A percentile compares a stretch with the other conserved stretches of the same genome.
Evolutionary conservation across 805 yeast genomes (phyloP).

Genomic region (Yarrowia sp.): DNA sequence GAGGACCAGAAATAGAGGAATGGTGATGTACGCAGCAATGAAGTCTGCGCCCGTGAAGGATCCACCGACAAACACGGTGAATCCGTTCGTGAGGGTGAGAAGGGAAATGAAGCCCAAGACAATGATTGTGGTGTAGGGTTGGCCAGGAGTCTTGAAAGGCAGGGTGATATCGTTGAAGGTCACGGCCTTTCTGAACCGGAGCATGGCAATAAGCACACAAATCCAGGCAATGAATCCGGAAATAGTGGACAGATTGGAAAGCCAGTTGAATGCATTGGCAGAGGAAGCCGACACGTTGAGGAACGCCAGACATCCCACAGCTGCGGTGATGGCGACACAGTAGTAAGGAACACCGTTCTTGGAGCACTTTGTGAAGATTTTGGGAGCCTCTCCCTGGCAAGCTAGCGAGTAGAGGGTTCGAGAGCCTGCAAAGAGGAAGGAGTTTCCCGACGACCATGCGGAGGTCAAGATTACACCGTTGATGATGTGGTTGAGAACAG

Average conservation of each 20-base stretch:
- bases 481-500: constrained; percentile 59
- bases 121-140: constrained; percentile 65
- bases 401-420: constrained; percentile 64
- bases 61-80: constrained; percentile 64
- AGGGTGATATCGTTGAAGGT: constrained; percentile 58
- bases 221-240: constrained; percentile 74
- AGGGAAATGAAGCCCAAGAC: constrained; percentile 59
- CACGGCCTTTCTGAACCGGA: constrained; percentile 71
- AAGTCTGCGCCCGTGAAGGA: constrained; percentile 63
- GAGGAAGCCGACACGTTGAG: constrained; percentile 65
- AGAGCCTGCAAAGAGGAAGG: constrained; percentile 66
- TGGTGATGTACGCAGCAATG: constrained; percentile 73
- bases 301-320: constrained; percentile 69
- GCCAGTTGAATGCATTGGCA: constrained; percentile 66
- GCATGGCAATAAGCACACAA: constrained; percentile 59
- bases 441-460: constrained; percentile 64
- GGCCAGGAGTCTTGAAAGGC: constrained; percentile 62
- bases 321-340: constrained; percentile 69
- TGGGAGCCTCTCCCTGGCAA: constrained; percentile 69
- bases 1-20: constrained; percentile 62
- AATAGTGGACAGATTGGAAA: constrained; percentile 67
- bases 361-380: constrained; percentile 65
- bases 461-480: constrained; percentile 64
- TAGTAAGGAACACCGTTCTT: constrained; percentile 74
- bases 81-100: constrained; percentile 71